phyloP scores from a whole-genome alignment of 768 basidiomycete species.

The Asterophora lycoperdoides region DNA sequence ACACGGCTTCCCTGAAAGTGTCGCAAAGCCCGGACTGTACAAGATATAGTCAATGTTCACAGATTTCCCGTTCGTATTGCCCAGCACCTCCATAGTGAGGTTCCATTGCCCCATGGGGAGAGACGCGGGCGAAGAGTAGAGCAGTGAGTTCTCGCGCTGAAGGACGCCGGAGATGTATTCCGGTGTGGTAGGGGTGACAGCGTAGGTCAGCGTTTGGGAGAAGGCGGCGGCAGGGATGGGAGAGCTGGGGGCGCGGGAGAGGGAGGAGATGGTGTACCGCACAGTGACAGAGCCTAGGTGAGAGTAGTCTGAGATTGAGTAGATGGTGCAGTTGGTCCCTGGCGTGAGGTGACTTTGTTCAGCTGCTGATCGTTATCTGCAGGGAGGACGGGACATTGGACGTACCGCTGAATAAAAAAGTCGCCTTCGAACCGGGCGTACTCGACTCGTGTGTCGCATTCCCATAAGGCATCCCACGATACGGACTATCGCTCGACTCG shows the following conservation, averaged over 20 bases:
- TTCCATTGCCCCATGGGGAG: slow-evolving; percentile 21
- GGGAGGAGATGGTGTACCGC: slow-evolving; percentile 17
- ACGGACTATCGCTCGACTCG: slow-evolving; percentile 8
- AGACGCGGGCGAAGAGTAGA: slow-evolving; percentile 19
- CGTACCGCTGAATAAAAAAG: slow-evolving; percentile 27
- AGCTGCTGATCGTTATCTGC: too few species aligned
- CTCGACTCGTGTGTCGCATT: slow-evolving; percentile 24
- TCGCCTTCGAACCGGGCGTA: slow-evolving; percentile 18
- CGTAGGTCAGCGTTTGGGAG: slow-evolving; percentile 16
- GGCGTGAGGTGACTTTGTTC: background rate
- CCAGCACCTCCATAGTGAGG: slow-evolving; percentile 19
- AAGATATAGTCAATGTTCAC: slow-evolving; percentile 26
- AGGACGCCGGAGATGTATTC: slow-evolving; percentile 17
- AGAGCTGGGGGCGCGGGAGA: too few species aligned
- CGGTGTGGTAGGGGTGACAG: slow-evolving; percentile 17
- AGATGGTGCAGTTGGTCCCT: slow-evolving; percentile 23
- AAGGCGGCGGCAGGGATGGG: slow-evolving; percentile 10
- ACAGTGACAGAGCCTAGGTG: slow-evolving; percentile 19
- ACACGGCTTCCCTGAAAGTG: slow-evolving; percentile 4
- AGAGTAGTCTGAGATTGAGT: slow-evolving; percentile 22
- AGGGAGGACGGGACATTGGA: background rate
- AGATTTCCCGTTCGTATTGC: slow-evolving; percentile 18
- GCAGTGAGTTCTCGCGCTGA: slow-evolving; percentile 21
- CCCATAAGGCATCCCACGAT: slow-evolving; percentile 19
- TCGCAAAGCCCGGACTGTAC: slow-evolving; percentile 20